These are phyloP conservation scores for Maudiozyma saulgeensis DNA, from an alignment of 805 yeast species.

Conservation along the genomic window DNA sequence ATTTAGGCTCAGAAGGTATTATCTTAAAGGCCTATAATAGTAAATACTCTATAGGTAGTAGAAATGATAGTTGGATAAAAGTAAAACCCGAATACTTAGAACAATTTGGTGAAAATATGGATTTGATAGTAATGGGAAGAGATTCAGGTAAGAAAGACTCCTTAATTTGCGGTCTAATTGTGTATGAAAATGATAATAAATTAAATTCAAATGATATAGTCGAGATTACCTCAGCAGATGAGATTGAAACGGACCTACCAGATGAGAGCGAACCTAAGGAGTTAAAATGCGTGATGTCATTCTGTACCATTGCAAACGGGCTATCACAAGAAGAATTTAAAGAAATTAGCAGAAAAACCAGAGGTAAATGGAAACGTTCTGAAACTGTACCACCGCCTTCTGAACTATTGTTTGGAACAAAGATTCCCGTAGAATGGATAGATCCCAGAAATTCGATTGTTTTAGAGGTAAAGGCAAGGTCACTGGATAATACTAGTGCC, in stretches of 20 bases:
- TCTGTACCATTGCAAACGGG: conserved; percentile 81
- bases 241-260: not conserved
- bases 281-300: conserved; percentile 42
- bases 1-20: conserved; percentile 68
- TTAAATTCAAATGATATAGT: conserved; percentile 4
- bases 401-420: conserved; percentile 44
- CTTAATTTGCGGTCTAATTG: conserved; percentile 63
- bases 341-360: conserved; percentile 45
- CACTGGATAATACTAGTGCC: conserved; percentile 43
- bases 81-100: conserved; percentile 85
- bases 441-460: conserved; percentile 70
- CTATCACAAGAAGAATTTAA: conserved; percentile 54
- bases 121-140: conserved; percentile 70
- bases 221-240: conserved; percentile 4
- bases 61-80: conserved; percentile 70
- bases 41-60: conserved; percentile 49
- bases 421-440: conserved; percentile 67
- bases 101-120: conserved; percentile 80
- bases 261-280: not conserved
- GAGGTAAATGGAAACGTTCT: conserved; percentile 50
- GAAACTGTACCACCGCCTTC: conserved; percentile 35
- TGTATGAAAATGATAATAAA: conserved; percentile 26
- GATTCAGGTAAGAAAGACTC: conserved; percentile 60
- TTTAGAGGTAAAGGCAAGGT: conserved; percentile 73
- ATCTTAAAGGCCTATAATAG: conserved; percentile 58